Percentiles rank a stretch among this genome's conserved stretches.
phyloP scores from a whole-genome alignment of 108 stramenopile species.

The Nitzschia sp. region DNA sequence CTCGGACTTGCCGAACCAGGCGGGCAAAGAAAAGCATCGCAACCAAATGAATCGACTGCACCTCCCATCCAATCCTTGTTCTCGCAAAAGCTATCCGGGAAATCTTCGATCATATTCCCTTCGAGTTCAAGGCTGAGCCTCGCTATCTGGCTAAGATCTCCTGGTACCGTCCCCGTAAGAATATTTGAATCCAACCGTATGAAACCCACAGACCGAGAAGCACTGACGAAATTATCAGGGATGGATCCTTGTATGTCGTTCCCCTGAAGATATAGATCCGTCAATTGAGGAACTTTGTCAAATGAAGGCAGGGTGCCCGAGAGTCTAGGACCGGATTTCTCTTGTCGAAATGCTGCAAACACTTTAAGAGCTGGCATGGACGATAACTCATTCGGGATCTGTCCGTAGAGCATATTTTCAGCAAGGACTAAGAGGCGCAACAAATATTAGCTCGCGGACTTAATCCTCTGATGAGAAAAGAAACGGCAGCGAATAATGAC shows the following conservation, averaged over 20 bases:
- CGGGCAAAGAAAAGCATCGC: slow-evolving; percentile 65
- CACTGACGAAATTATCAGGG: slow-evolving; percentile 23
- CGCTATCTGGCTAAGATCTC: slow-evolving; percentile 17
- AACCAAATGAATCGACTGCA: slow-evolving; percentile 42
- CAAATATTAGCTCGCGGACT: slow-evolving; percentile 1
- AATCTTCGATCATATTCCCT: slow-evolving; percentile 46
- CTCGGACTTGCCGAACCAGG: slow-evolving; percentile 43
- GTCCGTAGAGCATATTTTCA: slow-evolving; percentile 63
- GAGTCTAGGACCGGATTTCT: slow-evolving; percentile 17
- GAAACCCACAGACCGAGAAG: slow-evolving; percentile 11
- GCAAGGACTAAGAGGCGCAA: slow-evolving; percentile 34
- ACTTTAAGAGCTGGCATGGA: slow-evolving; percentile 52
- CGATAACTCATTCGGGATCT: slow-evolving; percentile 51
- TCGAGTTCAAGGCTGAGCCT: slow-evolving; percentile 52
- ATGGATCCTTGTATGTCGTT: slow-evolving; percentile 46
- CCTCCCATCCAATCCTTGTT: slow-evolving; percentile 56
- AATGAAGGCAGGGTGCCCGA: slow-evolving; percentile 23
- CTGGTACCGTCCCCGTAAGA: slow-evolving; percentile 51
- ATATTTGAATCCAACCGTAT: slow-evolving; percentile 45
- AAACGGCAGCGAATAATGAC: slow-evolving; percentile 44
- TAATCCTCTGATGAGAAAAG: slow-evolving; percentile 2
- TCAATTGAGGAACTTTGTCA: slow-evolving; percentile 33
- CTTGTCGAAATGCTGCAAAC: slow-evolving; percentile 37
- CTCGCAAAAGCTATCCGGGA: slow-evolving; percentile 50
- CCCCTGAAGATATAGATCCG: slow-evolving; percentile 48